These are phyloP conservation scores for Trifolium fragiferum DNA, from an alignment of 306 rosid genomes.

Conservation along the genomic window DNA sequence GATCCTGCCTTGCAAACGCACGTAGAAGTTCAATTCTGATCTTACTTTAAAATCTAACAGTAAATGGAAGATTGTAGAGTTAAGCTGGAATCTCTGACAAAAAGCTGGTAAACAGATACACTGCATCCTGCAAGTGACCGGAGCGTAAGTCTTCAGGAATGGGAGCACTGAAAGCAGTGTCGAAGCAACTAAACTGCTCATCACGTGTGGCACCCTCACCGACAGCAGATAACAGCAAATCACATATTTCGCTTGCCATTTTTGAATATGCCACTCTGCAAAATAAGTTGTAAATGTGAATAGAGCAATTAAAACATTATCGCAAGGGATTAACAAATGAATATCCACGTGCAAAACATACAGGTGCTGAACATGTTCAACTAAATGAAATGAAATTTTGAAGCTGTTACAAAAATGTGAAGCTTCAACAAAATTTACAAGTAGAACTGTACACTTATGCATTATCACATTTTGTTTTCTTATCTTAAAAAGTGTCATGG, in stretches of 20 bases:
- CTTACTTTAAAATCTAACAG: not conserved
- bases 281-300: slow-evolving; percentile 28
- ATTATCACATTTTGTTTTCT: slow-evolving; percentile 7
- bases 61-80: slow-evolving; percentile 25
- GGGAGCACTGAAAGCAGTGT: slow-evolving; percentile 78
- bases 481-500: slow-evolving; percentile 1
- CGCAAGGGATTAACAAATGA: slow-evolving; percentile 12
- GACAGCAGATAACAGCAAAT: slow-evolving; percentile 65
- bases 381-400: slow-evolving; percentile 7
- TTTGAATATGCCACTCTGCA: slow-evolving; percentile 83
- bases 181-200: slow-evolving; percentile 76
- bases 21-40: slow-evolving; percentile 22
- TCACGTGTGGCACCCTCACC: slow-evolving; percentile 71
- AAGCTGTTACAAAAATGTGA: slow-evolving; percentile 24
- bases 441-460: slow-evolving; percentile 1
- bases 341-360: slow-evolving; percentile 29
- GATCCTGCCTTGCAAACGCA: slow-evolving; percentile 33
- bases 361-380: slow-evolving; percentile 13
- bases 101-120: slow-evolving; percentile 72
- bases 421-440: slow-evolving; percentile 32
- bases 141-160: slow-evolving; percentile 82
- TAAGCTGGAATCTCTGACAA: slow-evolving; percentile 74
- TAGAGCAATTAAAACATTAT: slow-evolving; percentile 27
- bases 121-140: slow-evolving; percentile 81
- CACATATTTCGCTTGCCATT: slow-evolving; percentile 81